Conservation (phyloP, 306 rosid genomes). For the Clitoria ternatea region DNA sequence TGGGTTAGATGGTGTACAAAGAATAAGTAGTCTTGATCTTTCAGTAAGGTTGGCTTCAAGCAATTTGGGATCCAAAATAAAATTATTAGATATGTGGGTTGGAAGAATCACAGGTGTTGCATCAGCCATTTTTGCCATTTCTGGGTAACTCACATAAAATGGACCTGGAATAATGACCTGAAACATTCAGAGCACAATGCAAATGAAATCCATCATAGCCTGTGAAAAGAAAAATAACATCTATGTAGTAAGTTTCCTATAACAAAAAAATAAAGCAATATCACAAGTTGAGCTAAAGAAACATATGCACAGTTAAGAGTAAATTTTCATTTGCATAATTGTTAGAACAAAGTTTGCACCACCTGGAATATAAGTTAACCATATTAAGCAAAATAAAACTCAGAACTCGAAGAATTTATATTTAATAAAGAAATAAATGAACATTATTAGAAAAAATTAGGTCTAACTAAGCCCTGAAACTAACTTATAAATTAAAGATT, state of each 20-base stretch:
- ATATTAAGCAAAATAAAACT: background rate
- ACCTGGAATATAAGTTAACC: background rate
- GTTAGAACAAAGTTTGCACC: background rate
- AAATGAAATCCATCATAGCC: background rate
- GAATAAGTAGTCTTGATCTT: slow-evolving; percentile 68
- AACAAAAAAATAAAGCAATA: background rate
- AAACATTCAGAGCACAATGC: slow-evolving; percentile 3
- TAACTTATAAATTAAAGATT: no score
- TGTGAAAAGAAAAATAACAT: background rate
- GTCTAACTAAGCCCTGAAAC: no score
- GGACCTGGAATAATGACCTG: slow-evolving; percentile 93
- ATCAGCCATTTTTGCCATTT: slow-evolving; percentile 87
- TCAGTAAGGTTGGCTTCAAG: slow-evolving; percentile 66
- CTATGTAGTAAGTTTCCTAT: background rate
- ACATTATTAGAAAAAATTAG: no score
- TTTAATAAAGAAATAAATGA: background rate
- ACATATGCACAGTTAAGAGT: background rate
- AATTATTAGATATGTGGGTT: slow-evolving; percentile 51
- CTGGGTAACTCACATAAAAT: slow-evolving; percentile 87
- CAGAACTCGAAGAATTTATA: background rate
- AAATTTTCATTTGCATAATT: background rate
- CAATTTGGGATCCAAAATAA: slow-evolving; percentile 69
- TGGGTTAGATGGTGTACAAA: slow-evolving; percentile 90
- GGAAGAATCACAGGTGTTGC: slow-evolving; percentile 82
- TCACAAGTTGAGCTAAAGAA: background rate